Evolutionary conservation across 495 filamentous ascomycete genomes (phyloP), one percentile per base, ranked within the genome.

Genomic region (Astrocystis sublimbata): DNA sequence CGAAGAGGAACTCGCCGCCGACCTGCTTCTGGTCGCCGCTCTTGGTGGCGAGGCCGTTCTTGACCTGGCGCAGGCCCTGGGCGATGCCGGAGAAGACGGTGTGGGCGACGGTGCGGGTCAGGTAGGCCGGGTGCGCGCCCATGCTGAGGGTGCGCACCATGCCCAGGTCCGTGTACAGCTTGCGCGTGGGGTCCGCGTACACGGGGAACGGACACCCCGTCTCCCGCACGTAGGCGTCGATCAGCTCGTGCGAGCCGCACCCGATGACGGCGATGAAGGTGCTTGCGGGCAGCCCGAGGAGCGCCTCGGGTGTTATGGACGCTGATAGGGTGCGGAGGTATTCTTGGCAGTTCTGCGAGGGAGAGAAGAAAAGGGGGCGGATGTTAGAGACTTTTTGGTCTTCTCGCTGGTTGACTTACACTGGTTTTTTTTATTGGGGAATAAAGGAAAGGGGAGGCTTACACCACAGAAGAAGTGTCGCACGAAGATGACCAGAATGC

Each of bases 401-500:
- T 0, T 1, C 8, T 13, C 19, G 23, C 35, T 6, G 5, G 5
- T 42, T 42, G 42, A 28, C 23, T 2, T 6, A 50, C 38, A 33
- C 50, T 1, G 15, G 35, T 23, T 10, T 24, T 31, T 46, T 45
- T 43, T 28, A n/a, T n/a, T 65, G 58, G 52, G 49, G 62, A 43
- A 46, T 38, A 17, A 52, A 33, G 9, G 52, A 43, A 35, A 59
- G 23, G 40, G 26, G 23, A 12, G 60, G 79, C 91, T 76, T 80
- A 90, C 90, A 2, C 92, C 90, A 67, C 92, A 96, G 80, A 90
- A 93, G 77, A 96, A 96, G 74, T 96, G 92, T 23, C 92, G 83
- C 46, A 96, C 82, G 67, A 96, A 96, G 53, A 96, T 85, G 17
- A 96, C 71, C 30, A 94, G 77, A 1, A 91, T 86, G 6, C 87